phyloP scores from a whole-genome alignment of 164 flowering plant genomes.

The Brasenia schreberi region DNA sequence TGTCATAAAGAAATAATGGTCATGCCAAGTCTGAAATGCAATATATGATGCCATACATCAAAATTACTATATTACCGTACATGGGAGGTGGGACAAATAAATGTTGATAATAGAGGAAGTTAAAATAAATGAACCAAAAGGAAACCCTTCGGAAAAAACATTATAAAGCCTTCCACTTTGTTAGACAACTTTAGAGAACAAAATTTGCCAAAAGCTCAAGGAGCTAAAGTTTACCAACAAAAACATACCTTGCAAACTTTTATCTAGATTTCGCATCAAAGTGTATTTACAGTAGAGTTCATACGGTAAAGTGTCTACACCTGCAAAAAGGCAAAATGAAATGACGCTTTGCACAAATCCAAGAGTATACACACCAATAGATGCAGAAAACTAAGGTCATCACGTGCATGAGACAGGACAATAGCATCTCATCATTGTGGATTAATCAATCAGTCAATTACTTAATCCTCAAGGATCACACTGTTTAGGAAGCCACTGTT shows the following conservation, averaged over 20 bases:
- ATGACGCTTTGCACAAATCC: neutral
- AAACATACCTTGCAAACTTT: conserved; percentile 67
- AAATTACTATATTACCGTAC: neutral
- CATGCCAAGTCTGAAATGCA: neutral
- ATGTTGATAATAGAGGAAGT: neutral
- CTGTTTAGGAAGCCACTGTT: neutral
- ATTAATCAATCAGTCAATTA: neutral
- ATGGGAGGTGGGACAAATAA: neutral
- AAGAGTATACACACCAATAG: no score
- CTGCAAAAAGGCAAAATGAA: conserved; percentile 18
- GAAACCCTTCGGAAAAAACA: neutral
- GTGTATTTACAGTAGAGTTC: conserved; percentile 69
- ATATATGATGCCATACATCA: neutral
- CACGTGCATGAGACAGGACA: no score
- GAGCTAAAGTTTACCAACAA: neutral
- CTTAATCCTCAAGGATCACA: neutral
- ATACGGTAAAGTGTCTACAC: conserved; percentile 62
- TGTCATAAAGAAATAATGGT: conserved; percentile 19
- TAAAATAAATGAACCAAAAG: no score
- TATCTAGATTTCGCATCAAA: conserved; percentile 68
- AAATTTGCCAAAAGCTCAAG: no score
- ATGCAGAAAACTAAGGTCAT: no score
- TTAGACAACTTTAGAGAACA: neutral
- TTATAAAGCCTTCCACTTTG: neutral
- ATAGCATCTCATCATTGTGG: neutral